These are phyloP conservation scores for Malus fusca DNA, from an alignment of 306 rosid genomes.

Conservation along the genomic window DNA sequence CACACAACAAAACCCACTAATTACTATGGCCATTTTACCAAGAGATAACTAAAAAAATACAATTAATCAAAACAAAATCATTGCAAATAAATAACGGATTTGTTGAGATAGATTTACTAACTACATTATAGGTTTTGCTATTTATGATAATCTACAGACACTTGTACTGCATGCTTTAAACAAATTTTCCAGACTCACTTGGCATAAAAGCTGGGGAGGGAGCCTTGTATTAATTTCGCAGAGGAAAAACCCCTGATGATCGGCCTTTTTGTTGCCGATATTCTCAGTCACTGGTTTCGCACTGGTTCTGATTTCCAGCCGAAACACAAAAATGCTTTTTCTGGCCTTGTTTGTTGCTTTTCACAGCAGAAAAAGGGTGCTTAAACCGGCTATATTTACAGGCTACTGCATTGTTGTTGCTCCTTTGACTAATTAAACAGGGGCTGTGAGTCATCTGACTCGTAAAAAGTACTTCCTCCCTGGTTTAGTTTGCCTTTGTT, in stretches of 20 bases:
- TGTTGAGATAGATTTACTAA: not conserved
- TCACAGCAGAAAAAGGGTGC: not conserved
- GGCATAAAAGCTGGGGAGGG: constrained; percentile 13
- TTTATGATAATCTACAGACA: constrained; percentile 18
- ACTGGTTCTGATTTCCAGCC: not conserved
- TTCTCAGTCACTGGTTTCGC: constrained; percentile 31
- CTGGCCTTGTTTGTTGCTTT: constrained; percentile 4
- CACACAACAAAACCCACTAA: not conserved
- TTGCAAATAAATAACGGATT: not conserved
- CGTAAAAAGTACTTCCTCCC: not conserved
- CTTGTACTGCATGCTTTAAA: constrained; percentile 17
- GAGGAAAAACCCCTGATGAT: constrained; percentile 9
- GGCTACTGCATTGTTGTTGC: not conserved
- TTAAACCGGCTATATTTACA: not conserved
- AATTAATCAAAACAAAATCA: not conserved
- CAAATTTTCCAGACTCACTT: constrained; percentile 25
- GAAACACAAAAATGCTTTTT: not conserved
- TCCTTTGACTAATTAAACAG: not conserved
- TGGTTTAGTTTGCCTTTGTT: not conserved
- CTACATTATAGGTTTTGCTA: constrained; percentile 18
- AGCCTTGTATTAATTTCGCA: no score
- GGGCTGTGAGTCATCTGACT: not conserved
- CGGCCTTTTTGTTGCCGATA: constrained; percentile 35
- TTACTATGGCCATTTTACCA: not conserved
- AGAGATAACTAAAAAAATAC: not conserved